Percentiles rank a stretch among this genome's conserved stretches.
These are phyloP conservation scores for Magnolia officinalis DNA, from an alignment of 164 flowering plant genomes.

Conservation along the genomic window DNA sequence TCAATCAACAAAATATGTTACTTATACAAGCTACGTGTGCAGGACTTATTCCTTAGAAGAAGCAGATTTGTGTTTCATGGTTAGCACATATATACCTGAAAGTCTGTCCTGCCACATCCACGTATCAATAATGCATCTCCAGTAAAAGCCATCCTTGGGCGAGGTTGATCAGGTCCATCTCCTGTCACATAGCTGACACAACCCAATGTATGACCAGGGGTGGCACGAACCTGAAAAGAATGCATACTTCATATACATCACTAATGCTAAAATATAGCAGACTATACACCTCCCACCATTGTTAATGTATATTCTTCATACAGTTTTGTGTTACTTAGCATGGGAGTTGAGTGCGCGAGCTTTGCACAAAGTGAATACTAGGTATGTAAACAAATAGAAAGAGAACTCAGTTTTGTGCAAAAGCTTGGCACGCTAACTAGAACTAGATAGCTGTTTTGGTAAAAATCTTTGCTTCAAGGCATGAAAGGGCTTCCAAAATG, in stretches of 20 bases:
- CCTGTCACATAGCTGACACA: conserved; percentile 97
- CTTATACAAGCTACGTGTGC: too few relatives aligned
- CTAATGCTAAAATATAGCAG: not conserved
- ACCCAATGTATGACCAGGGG: conserved; percentile 93
- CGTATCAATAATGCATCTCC: conserved; percentile 90
- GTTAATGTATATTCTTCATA: too few relatives aligned
- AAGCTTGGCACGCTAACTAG: not conserved
- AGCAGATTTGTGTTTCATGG: not conserved
- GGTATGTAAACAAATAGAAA: not conserved
- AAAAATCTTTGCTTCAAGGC: too few relatives aligned
- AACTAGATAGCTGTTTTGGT: not conserved
- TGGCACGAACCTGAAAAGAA: conserved; percentile 70
- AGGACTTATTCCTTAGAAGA: too few relatives aligned
- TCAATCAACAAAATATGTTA: too few relatives aligned
- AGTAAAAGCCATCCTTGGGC: conserved; percentile 92
- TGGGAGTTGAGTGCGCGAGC: not conserved
- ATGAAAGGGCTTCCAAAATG: too few relatives aligned
- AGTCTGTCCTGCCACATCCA: conserved; percentile 96
- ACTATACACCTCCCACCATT: not conserved
- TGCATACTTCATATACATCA: conserved; percentile 1
- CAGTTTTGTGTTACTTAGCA: not conserved
- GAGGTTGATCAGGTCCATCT: conserved; percentile 75
- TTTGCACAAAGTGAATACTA: not conserved
- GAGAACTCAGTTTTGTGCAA: not conserved
- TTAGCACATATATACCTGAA: conserved; percentile 51